Evolutionary conservation across 345 rosid species (phyloP).

Genomic region (Pelargonium nanum): DNA sequence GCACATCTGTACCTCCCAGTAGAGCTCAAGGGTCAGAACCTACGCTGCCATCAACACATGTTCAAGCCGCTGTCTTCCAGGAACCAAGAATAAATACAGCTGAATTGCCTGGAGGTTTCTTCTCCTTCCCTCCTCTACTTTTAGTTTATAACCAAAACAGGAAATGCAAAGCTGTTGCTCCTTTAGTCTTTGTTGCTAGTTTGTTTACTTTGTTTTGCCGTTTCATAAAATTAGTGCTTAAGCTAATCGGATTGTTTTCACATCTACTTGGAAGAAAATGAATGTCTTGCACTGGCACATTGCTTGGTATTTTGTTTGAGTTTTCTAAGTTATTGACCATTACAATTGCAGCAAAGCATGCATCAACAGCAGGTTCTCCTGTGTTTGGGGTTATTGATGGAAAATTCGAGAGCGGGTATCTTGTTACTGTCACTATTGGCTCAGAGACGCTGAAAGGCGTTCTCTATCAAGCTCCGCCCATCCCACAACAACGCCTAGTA

Average conservation of each 20-base stretch:
- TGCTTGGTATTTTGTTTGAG: background rate
- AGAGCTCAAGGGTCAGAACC: conserved; percentile 30
- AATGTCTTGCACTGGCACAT: background rate
- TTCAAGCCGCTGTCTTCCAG: conserved; percentile 34
- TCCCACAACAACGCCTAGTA: conserved; percentile 23
- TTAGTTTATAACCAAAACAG: too few species aligned
- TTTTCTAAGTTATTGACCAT: background rate
- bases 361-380: conserved; percentile 31
- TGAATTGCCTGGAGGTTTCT: conserved; percentile 42
- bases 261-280: background rate
- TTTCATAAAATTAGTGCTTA: background rate
- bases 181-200: background rate
- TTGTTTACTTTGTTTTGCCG: background rate
- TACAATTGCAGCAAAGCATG: conserved; percentile 22
- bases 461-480: conserved; percentile 49
- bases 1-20: conserved; percentile 19
- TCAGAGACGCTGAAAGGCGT: conserved; percentile 75
- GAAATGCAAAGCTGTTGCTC: too few species aligned
- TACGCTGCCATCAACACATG: conserved; percentile 31
- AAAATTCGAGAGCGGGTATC: conserved; percentile 80
- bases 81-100: conserved; percentile 31
- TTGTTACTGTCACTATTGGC: conserved; percentile 71
- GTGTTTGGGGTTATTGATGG: conserved; percentile 87
- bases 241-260: background rate
- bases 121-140: background rate